phyloP scores from a whole-genome alignment of 306 rosid genomes.

The Vicia villosa region DNA sequence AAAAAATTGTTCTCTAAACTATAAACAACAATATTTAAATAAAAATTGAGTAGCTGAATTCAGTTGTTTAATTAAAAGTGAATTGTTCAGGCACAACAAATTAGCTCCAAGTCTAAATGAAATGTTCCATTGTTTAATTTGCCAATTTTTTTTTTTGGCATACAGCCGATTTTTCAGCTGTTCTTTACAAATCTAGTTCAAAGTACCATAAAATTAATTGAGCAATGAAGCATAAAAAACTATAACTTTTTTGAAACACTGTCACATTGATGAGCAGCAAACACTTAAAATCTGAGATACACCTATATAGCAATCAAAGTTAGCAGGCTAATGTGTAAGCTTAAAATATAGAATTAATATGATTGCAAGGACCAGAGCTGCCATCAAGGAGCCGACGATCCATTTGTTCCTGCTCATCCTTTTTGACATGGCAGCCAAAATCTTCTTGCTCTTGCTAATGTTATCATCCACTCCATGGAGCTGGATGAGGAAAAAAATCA shows the following conservation, averaged over 20 bases:
- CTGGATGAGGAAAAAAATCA: constrained; percentile 35
- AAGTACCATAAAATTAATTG: background rate
- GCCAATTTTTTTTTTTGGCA: background rate
- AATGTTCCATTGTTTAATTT: background rate
- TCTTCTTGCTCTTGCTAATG: constrained; percentile 57
- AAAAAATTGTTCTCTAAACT: too few species aligned
- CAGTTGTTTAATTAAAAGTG: too few species aligned
- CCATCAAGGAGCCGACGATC: constrained; percentile 51
- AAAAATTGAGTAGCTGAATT: too few species aligned
- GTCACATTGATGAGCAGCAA: constrained; percentile 10
- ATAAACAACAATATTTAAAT: too few species aligned
- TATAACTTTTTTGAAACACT: constrained; percentile 7
- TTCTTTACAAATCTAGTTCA: background rate
- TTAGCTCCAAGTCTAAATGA: too few species aligned
- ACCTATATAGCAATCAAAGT: constrained; percentile 23
- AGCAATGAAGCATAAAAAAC: background rate
- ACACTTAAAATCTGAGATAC: constrained; percentile 21
- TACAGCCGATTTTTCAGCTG: background rate
- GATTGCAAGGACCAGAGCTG: constrained; percentile 52
- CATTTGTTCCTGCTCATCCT: constrained; percentile 69
- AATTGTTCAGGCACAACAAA: background rate
- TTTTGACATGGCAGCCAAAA: constrained; percentile 57
- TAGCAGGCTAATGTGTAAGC: constrained; percentile 42
- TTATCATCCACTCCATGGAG: constrained; percentile 60
- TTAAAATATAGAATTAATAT: constrained; percentile 53